A percentile compares a stretch with the other conserved stretches of the same genome.
Conservation (phyloP, 306 rosid genomes). For the Vicia sativa region DNA sequence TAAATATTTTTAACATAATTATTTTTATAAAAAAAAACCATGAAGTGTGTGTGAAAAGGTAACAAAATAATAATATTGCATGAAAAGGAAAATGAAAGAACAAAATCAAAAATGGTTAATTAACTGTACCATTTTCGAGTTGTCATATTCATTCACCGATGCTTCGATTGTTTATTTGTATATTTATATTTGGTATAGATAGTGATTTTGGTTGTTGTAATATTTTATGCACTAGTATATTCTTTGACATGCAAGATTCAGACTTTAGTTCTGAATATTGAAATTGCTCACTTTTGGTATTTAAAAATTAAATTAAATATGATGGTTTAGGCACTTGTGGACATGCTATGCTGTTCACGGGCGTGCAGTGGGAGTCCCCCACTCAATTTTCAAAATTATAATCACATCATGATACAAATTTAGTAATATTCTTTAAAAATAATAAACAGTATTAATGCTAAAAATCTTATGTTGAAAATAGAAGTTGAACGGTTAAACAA, state of each 20-base stretch:
- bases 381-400: background rate
- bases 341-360: background rate
- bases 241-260: background rate
- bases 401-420: too few species aligned
- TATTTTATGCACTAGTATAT: background rate
- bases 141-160: background rate
- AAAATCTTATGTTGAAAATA: too few species aligned
- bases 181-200: background rate
- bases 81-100: background rate
- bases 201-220: background rate
- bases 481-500: too few species aligned
- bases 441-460: too few species aligned
- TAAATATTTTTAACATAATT: too few species aligned
- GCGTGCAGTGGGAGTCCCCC: conserved; percentile 4
- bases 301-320: background rate
- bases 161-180: background rate
- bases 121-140: background rate
- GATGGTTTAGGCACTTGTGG: background rate
- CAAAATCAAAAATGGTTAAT: background rate
- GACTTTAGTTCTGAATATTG: background rate
- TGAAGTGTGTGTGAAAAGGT: background rate
- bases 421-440: too few species aligned
- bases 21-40: background rate
- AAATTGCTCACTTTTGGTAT: background rate
- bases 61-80: background rate